phyloP scores from a whole-genome alignment of 1,284 basidiomycete species.

The Apiotrichum porosum region DNA sequence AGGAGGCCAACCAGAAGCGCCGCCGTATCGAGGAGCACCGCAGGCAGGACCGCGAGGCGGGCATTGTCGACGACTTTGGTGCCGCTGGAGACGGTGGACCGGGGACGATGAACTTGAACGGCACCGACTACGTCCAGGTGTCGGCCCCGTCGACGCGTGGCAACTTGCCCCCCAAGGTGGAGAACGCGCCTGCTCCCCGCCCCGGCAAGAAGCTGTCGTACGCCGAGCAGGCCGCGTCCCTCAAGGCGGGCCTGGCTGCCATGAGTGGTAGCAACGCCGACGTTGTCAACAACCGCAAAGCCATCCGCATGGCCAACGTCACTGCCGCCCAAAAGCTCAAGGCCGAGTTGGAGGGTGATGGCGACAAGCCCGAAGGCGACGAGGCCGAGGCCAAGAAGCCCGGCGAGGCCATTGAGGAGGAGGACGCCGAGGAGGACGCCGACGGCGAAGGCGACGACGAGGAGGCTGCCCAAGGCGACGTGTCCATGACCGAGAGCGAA shows the following conservation, averaged over 20 bases:
- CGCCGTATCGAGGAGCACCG: constrained; percentile 71
- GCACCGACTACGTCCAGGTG: constrained; percentile 43
- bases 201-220: constrained; percentile 27
- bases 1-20: constrained; percentile 81
- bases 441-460: constrained; percentile 17
- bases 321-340: constrained; percentile 90
- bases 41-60: constrained; percentile 48
- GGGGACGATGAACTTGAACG: constrained; percentile 47
- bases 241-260: constrained; percentile 51
- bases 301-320: constrained; percentile 92
- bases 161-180: constrained; percentile 53
- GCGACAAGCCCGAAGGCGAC: constrained; percentile 12
- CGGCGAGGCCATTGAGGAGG: constrained; percentile 17
- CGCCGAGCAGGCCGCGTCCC: constrained; percentile 42
- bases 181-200: constrained; percentile 44
- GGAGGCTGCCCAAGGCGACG: neutral
- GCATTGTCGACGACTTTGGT: neutral
- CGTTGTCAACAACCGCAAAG: constrained; percentile 77
- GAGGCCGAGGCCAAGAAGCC: constrained; percentile 25
- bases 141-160: constrained; percentile 30
- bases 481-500: constrained; percentile 21
- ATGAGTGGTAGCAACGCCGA: constrained; percentile 67
- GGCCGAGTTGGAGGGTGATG: constrained; percentile 69
- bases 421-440: constrained; percentile 12
- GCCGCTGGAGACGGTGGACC: neutral